Percentiles rank a stretch among this genome's conserved stretches.
Evolutionary conservation across 208 protist genomes (phyloP).

Genomic region (Wallacemonas collosoma): DNA sequence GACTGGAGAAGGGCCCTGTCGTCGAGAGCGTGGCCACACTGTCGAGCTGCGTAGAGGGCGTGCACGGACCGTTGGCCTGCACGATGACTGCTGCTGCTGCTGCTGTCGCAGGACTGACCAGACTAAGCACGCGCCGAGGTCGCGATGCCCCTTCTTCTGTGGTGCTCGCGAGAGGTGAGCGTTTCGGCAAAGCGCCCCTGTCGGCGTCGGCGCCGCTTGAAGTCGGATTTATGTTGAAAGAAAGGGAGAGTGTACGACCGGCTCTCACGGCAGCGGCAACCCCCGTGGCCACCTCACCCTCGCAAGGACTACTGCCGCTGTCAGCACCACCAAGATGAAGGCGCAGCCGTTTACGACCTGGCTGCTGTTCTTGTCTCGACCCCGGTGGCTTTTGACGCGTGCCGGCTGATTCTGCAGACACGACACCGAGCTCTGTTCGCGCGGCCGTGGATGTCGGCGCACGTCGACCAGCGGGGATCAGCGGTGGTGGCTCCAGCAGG

Average conservation of each 20-base stretch:
- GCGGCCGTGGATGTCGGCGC: background rate
- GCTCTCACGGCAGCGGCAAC: background rate
- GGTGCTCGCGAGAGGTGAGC: too few species aligned
- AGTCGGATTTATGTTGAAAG: background rate
- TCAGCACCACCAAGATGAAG: background rate
- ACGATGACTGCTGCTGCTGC: background rate
- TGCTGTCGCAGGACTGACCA: background rate
- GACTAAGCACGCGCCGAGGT: background rate
- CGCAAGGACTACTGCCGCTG: too few species aligned
- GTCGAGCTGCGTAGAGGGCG: slow-evolving; percentile 8
- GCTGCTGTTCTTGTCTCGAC: background rate
- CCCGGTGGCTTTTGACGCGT: background rate
- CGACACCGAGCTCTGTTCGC: background rate
- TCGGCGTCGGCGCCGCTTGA: too few species aligned
- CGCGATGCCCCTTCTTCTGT: background rate
- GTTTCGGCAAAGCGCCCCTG: too few species aligned
- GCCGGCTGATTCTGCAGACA: too few species aligned
- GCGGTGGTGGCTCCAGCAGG: slow-evolving; percentile 2
- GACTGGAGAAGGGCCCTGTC: background rate
- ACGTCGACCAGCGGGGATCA: background rate
- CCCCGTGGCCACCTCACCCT: too few species aligned
- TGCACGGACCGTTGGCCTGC: background rate
- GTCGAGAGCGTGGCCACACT: slow-evolving; percentile 11
- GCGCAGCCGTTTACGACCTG: slow-evolving; percentile 1
- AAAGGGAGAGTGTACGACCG: background rate